Evolutionary conservation across 768 basidiomycete species (phyloP), one percentile per base, ranked within the genome.

Genomic region (Lactarius sp.): DNA sequence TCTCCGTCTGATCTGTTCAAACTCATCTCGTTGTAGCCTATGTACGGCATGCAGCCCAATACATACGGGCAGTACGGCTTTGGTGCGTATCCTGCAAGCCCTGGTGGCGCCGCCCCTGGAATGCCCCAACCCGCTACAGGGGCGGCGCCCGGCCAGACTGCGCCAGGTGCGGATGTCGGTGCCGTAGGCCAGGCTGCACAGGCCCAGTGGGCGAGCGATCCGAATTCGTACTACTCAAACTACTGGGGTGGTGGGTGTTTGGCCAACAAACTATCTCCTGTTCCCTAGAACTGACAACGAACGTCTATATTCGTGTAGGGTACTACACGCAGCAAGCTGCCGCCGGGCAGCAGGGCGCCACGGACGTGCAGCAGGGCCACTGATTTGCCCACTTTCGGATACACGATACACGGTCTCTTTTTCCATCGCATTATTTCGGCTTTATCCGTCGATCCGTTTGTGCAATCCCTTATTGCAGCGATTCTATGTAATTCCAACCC

Each of bases 1-100:
- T 37, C 52, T 34, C 47, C 14, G 42, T 57, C 31, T 61, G 52
- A 46, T 37, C n/a, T 14, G 12, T 18, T 50, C 14, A 46, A 56
- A n/a, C 20, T 58, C 33, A 58, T 59, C 22, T 34, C 59, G 31
- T 64, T 61, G 36, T 66, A 92, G 87, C 89, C 91, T 41, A 89
- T 92, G 88, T 94, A 94, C 73, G 88, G 90, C 66, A 89, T 94
- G 82, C 90, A 92, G 72, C 85, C 90, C 36, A 85, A 81, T 69
- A 80, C 83, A 18, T 93, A 93, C 68, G 88, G 86, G 27, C 86
- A 88, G 60, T 90, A 91, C 68, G 86, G 85, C 54, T 94, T 90
- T 72, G 83, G 83, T 69, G 86, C 79, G 27, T 92, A 90, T 70
- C 79, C 83, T 34, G 86, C 85, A 18, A 89, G 88, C 78, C 84